Evolutionary conservation across 2,329 filamentous ascomycete genomes (phyloP), one percentile per base, ranked within the genome.

Genomic region (Dactylellina haptotyla): DNA sequence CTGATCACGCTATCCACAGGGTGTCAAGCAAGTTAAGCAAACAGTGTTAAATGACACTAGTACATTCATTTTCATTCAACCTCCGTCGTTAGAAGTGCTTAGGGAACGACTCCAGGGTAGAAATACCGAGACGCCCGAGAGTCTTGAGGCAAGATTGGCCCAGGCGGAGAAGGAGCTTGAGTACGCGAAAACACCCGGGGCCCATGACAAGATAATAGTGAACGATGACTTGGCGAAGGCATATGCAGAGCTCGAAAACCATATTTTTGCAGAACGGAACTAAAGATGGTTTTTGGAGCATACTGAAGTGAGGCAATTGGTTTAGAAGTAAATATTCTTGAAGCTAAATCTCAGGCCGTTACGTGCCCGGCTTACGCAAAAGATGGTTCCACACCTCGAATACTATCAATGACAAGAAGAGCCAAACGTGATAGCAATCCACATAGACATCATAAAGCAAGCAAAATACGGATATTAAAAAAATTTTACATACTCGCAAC

Each of bases 1-100:
- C 45, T 54, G 18, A 59, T 9, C 75, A 88, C 86, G 12, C 14
- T n/a, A 8, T n/a, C 14, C 12, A 54, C 12, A 73, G 69, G 93
- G 93, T 73, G 93, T 97, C 69, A 97, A 97, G 84, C 93, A 97
- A 82, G 91, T 97, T 79, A 92, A 93, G 81, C 86, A 86, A 75
- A 90, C 89, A 54, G 85, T 85, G 77, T 86, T 93, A 75, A 85
- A 88, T 65, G 91, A 73, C 92, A 5, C 88, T 91, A 63, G 74
- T 32, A 76, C 67, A 12, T 97, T 92, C 82, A 82, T 96, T 76
- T 97, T 97, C 82, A 86, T 97, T 75, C 87, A 90, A 34, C 93
- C 93, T 10, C 94, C 93, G 0, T 90, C 87, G 2, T 82, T 90
- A 76, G 87, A 90, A 78, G 85, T 88, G 54, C 84, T 97, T 37